Evolutionary conservation across 441 rosid genomes (phyloP), one percentile per base, ranked within the genome.

Genomic region (Biscutella laevigata): DNA sequence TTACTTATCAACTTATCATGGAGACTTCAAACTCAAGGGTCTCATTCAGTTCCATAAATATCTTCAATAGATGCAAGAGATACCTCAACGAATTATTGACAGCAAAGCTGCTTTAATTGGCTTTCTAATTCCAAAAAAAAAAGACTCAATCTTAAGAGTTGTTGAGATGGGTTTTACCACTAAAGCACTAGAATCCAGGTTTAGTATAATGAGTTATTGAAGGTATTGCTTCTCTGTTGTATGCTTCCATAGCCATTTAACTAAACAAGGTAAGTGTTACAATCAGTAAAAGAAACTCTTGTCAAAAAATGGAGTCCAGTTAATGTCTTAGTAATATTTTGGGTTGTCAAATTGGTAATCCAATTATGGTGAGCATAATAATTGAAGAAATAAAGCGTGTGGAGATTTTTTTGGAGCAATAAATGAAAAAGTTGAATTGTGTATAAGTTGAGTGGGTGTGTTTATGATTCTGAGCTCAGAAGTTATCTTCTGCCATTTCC

Each of bases 381-480:
- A 52, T 16, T 25, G 59, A 53, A 27, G 29, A 13, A 35, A 43
- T 9, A 53, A 26, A 43, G 53, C 53, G 52, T 34, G 24, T 42
- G 28, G 44, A n/a, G 66, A 36, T 25, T 4, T 5, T 13, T 2
- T 53, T 43, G 27, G 7, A 43, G 53, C 44, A 61, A 61, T 51
- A 61, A 61, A 41, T 51, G 3, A 61, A 61, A 60, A 50, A 27
- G 53, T 27, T 1, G 59, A 52, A 52, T 26, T 42, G 59, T 25
- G 66, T 1, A 53, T n/a, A 61, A 44, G 61, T 53, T 48, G 53
- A 53, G 46, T 62, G 48, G 55, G 39, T 41, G 39, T 3, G 45
- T 7, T 35, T 15, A 46, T 53, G 11, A 44, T 53, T 62, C 53
- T 62, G 40, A 15, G 8, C 4, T 9, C 15, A 22, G 1, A 51